Percentiles rank a stretch among this genome's conserved stretches.
Conservation (phyloP, 345 rosid genomes). For the Raphanus raphanistrum region DNA sequence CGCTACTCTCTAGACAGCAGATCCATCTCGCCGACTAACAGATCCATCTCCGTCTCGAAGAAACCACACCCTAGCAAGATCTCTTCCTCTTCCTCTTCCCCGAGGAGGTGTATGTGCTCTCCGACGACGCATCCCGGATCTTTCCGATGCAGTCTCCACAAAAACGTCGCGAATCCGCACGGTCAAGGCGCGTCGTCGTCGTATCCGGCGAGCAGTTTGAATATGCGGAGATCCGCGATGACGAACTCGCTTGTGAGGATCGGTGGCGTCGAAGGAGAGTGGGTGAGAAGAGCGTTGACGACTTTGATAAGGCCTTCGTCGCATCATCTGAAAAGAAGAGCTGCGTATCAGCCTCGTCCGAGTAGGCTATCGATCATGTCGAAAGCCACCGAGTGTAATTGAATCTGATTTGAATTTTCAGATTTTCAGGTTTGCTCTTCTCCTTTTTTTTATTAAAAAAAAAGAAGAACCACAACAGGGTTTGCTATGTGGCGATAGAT, state of each 20-base stretch:
- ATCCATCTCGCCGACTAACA: conserved; percentile 48
- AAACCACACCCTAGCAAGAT: conserved; percentile 37
- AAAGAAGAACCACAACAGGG: too few relatives aligned
- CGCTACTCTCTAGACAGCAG: conserved; percentile 32
- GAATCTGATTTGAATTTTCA: neutral
- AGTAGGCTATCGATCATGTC: conserved; percentile 78
- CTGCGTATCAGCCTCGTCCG: conserved; percentile 60
- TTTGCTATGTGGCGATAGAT: too few relatives aligned
- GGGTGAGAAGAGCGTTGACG: conserved; percentile 80
- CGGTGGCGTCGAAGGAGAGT: conserved; percentile 93
- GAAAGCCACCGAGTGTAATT: conserved; percentile 41
- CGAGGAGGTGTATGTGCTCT: conserved; percentile 82
- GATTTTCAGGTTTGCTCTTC: conserved; percentile 33
- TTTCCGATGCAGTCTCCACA: conserved; percentile 76
- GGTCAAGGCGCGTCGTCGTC: conserved; percentile 40
- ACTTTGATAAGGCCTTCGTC: conserved; percentile 91
- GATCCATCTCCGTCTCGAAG: conserved; percentile 54
- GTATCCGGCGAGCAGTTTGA: conserved; percentile 57
- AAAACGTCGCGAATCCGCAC: conserved; percentile 38
- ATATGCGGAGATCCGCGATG: conserved; percentile 90
- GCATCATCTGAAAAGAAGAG: conserved; percentile 69
- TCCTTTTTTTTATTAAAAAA: neutral
- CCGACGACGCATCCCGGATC: conserved; percentile 90
- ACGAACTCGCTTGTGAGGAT: conserved; percentile 84
- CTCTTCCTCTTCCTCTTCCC: conserved; percentile 15